Base-by-base conservation (phyloP, 257 asterid species). In the Jacaranda copaia region DNA sequence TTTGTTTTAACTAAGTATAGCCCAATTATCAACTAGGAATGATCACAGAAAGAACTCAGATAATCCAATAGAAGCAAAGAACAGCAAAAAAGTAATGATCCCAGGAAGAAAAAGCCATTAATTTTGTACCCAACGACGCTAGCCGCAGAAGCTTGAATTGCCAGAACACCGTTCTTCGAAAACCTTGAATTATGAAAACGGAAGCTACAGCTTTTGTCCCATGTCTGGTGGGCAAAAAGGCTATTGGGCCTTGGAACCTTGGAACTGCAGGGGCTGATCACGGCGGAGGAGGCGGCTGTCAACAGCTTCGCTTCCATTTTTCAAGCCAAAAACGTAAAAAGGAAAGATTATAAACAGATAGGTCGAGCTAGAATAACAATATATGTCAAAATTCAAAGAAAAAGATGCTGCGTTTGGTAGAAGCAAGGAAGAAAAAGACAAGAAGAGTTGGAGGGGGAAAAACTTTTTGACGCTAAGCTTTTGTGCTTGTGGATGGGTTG, bases 261-360 rank as follows among this genome's bases (percentile, higher is more conserved):
- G 65, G 79, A 42, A 49, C 15, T 18, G 65, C 63, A 16, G 25
- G 84, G 75, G 72, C 38, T 67, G 49, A 63, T 35, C 4, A 75
- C 35, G 25, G 92, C 10, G 11, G 85, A 65, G 35, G 91, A 80
- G 15, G 83, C 62, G 68, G 89, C 69, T 62, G 80, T 69, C 77
- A 87, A 81, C 56, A 90, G 68, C 81, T 82, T 81, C 40, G 88
- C 80, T 79, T 88, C 97, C 97, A 92, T 90, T 80, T 42, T 40
- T 4, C 5, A 72, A 66, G 9, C 20, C 49, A 45, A 48, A 32
- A 42, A 56, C 49, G 0, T 5, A 49, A 49, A 49, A 49, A 49
- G 9, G 1, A 49, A 49, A 3, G 9, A 49, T 0, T 1, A 3
- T 42, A 42, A 42, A 42, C 46, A 42, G 8, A 42, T 42, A 8